Percentiles rank a stretch among this genome's conserved stretches.
phyloP scores from a whole-genome alignment of 352 stramenopile species.

The Globisporangium mamillatum region DNA sequence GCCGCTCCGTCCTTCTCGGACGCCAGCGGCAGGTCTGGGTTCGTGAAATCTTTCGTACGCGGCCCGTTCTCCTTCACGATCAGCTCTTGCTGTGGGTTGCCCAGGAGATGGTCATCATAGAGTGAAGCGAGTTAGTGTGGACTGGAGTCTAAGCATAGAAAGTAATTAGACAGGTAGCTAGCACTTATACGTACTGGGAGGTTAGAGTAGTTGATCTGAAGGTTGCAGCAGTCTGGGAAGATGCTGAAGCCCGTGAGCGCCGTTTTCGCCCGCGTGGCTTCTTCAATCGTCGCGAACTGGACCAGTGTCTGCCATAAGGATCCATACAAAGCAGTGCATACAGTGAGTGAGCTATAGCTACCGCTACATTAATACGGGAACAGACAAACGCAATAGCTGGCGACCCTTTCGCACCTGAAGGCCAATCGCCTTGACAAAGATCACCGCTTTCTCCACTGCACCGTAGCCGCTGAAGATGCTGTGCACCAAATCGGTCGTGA shows the following conservation, averaged over 20 bases:
- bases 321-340: neutral
- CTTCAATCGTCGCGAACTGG: constrained; percentile 43
- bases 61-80: constrained; percentile 62
- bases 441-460: constrained; percentile 53
- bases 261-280: constrained; percentile 40
- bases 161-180: neutral
- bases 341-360: neutral
- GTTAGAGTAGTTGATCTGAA: constrained; percentile 65
- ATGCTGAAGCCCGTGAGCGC: constrained; percentile 52
- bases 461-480: constrained; percentile 48
- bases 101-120: neutral
- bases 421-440: constrained; percentile 59
- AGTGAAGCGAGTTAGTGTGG: neutral
- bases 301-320: constrained; percentile 38
- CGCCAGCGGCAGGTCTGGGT: constrained; percentile 28
- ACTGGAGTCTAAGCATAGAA: neutral
- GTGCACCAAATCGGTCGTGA: constrained; percentile 54
- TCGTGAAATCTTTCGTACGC: constrained; percentile 53
- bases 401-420: constrained; percentile 26
- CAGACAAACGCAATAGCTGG: neutral
- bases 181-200: constrained; percentile 27
- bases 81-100: constrained; percentile 38
- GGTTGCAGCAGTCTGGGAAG: constrained; percentile 56
- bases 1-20: neutral
- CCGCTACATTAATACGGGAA: neutral